Percentiles rank a stretch among this genome's conserved stretches.
Evolutionary conservation across 2,329 filamentous ascomycete genomes (phyloP).

Genomic region (Fusarium sp.): DNA sequence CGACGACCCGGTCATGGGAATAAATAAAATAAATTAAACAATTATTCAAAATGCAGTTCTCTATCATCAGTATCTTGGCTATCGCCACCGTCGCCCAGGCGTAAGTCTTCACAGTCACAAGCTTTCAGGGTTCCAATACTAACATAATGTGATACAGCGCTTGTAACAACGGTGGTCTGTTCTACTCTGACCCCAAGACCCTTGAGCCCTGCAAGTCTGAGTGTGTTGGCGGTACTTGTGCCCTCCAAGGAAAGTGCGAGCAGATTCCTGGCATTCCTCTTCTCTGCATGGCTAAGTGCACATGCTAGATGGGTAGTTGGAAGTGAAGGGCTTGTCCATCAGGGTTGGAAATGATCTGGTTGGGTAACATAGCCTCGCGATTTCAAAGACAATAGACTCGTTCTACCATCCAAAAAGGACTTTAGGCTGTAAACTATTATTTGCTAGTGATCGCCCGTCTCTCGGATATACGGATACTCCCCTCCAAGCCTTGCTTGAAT

Average conservation of each 20-base stretch:
- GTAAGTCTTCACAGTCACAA: not conserved
- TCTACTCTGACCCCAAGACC: slow-evolving; percentile 23
- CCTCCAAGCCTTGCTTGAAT: accelerated
- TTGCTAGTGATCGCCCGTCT: too few species aligned
- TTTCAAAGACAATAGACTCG: too few species aligned
- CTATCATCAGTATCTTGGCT: slow-evolving; percentile 8
- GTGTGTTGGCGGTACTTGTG: slow-evolving; percentile 12
- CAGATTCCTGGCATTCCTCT: not conserved
- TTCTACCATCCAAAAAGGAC: not conserved
- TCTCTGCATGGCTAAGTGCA: slow-evolving; percentile 12
- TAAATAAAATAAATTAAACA: not conserved
- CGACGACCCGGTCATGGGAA: not conserved
- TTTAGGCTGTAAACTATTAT: not conserved
- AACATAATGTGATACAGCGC: not conserved
- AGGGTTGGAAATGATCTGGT: accelerated
- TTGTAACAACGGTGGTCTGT: slow-evolving; percentile 9
- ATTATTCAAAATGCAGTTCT: slow-evolving; percentile 12
- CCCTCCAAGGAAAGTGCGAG: not conserved
- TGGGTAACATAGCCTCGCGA: not conserved
- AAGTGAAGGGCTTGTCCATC: not conserved
- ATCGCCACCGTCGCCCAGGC: slow-evolving; percentile 6
- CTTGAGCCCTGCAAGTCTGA: slow-evolving; percentile 23
- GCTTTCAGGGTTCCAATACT: too few species aligned
- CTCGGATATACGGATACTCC: not conserved
- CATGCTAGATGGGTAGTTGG: not conserved